Base-by-base conservation (phyloP, 331 rosid genomes). In the Malus hybrid region DNA sequence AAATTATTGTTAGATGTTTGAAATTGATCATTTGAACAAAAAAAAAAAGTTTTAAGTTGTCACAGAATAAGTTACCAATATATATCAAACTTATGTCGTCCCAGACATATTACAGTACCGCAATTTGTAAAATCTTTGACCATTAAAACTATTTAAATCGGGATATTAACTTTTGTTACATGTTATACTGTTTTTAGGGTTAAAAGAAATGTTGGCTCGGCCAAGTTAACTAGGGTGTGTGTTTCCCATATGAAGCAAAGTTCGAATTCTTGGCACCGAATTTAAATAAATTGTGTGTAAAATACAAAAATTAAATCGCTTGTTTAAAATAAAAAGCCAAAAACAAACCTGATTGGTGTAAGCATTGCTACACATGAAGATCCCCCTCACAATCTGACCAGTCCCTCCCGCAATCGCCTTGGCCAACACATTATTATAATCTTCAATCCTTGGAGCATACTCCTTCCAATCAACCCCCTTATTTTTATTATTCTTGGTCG, bases 321-420 rank as follows among this genome's bases (percentile, higher is more conserved):
- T 9, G 11, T 39, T 39, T 42, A 42, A 42, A 42, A 10, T 42
- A 42, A 42, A 42, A 42, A 54, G 1, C 10, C 18, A 33, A 52
- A 74, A 66, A 55, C 18, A 74, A 71, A 93, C 97, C 97, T 93
- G 91, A 80, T 90, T 90, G 59, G 91, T 62, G 74, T 93, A 93
- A 83, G 88, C 88, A 76, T 93, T 93, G 79, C 86, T 88, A 19
- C 94, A 93, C 78, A 71, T 82, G 80, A 93, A 93, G 68, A 93
- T 90, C 56, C 98, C 98, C 85, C 73, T 88, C 33, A 93, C 93
- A 76, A 93, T 89, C 82, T 93, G 98, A 31, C 98, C 98, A 72
- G 95, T 93, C 7, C 98, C 98, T 55, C 91, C 93, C 1, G 96
- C 98, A 82, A 93, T 90, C 2, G 96, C 94, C 74, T 78, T 93